Conservation (phyloP, 1,284 basidiomycete genomes). For the Tylopilus orsonianus region DNA sequence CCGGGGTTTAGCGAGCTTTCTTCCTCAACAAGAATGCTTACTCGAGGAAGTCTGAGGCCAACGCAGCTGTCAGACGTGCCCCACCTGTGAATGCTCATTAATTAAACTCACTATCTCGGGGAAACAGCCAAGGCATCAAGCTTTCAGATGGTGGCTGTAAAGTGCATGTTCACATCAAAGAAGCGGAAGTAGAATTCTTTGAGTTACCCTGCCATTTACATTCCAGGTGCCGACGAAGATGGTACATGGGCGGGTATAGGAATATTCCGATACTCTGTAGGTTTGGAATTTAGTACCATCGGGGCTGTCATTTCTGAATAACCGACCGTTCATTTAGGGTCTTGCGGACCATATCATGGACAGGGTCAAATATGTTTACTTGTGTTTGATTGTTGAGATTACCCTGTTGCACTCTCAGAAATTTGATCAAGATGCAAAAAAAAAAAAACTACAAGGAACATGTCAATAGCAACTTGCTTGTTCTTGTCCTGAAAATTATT, state of each 20-base stretch:
- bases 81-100: neutral
- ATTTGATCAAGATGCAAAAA: neutral
- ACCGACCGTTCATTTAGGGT: conserved; percentile 65
- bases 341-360: conserved; percentile 83
- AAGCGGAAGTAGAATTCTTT: conserved; percentile 8
- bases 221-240: conserved; percentile 96
- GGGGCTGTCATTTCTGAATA: neutral
- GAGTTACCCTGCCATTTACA: conserved; percentile 80
- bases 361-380: conserved; percentile 92
- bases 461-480: conserved; percentile 94
- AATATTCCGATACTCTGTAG: conserved; percentile 80
- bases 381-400: conserved; percentile 86
- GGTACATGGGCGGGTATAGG: conserved; percentile 67
- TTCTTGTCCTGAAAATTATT: conserved; percentile 97
- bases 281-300: conserved; percentile 2
- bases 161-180: conserved; percentile 13
- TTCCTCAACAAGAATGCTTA: conserved; percentile 35
- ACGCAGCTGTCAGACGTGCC: conserved; percentile 13
- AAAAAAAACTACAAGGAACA: conserved; percentile 71
- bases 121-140: conserved; percentile 89
- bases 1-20: conserved; percentile 3
- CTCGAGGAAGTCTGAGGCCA: conserved; percentile 54
- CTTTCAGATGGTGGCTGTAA: conserved; percentile 76
- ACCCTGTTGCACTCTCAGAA: conserved; percentile 52
- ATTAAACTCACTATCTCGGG: conserved; percentile 59